Evolutionary conservation across 2,329 filamentous ascomycete species (phyloP), one percentile per base, ranked within the genome.

Genomic region (Beauveria asiatica): DNA sequence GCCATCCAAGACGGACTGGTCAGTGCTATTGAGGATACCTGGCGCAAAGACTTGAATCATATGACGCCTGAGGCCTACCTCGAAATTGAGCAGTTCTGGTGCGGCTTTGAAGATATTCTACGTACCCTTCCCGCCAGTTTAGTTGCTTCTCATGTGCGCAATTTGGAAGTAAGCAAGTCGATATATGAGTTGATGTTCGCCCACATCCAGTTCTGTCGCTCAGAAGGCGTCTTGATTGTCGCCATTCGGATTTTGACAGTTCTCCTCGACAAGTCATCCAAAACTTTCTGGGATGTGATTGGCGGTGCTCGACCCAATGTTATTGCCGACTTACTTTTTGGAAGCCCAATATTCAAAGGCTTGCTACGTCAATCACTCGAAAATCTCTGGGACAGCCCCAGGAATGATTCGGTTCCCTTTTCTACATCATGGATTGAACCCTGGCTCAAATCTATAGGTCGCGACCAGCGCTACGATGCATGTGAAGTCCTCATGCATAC

Each of bases 211-310:
- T 69, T 64, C 45, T 78, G 80, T 59, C 74, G 76, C 46, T 78
- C 78, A 16, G 80, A 81, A 60, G 75, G 78, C 2, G 83, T 89
- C 23, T 78, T 96, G 61, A 78, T 85, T 13, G 81, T 86, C 61
- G 78, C 94, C 17, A 79, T 96, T 50, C 83, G 85, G 60, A 85
- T 87, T 1, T 82, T 96, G 62, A 84, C 83, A 49, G 78, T 78
- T 13, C 80, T 97, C 17, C 77, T 97, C 57, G 82, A 86, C 64
- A 92, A 89, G 66, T 88, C 90, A 0, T 82, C 91, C 0, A 83
- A 82, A 59, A 88, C 89, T 49, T 94, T 97, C 67, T 97, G 93
- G 93, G 88, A 91, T 67, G 87, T 91, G 1, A 87, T 96, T 75
- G 87, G 89, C 55, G 84, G 90, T 33, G 90, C 93, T 55, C 88